Evolutionary conservation across 345 rosid genomes (phyloP).

Genomic region (Conringia planisiliqua): DNA sequence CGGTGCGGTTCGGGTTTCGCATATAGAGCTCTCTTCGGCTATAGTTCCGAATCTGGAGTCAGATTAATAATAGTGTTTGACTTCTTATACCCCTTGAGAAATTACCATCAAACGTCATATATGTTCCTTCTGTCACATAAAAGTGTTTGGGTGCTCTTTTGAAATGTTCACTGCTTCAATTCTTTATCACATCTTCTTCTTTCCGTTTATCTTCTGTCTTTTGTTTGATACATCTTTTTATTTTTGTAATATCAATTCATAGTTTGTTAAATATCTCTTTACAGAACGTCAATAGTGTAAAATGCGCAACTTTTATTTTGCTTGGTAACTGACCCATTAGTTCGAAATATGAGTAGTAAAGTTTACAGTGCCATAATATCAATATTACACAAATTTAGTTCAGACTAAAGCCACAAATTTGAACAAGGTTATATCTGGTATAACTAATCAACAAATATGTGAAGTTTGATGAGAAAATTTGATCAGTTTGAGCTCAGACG

Average conservation of each 20-base stretch:
- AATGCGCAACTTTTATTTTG: background rate
- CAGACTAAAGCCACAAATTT: too few relatives aligned
- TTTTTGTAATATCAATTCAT: background rate
- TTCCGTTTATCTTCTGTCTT: background rate
- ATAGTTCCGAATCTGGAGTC: conserved; percentile 69
- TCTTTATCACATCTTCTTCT: background rate
- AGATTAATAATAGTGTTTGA: conserved; percentile 19
- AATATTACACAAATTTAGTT: too few relatives aligned
- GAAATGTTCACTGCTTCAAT: conserved; percentile 19
- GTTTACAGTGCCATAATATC: too few relatives aligned
- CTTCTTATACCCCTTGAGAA: conserved; percentile 6
- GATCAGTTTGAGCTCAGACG: background rate
- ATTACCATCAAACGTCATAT: conserved; percentile 13
- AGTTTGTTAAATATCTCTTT: background rate
- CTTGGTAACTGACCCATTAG: background rate
- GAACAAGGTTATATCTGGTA: background rate
- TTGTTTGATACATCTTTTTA: background rate
- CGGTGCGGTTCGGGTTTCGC: conserved; percentile 93
- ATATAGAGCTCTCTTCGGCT: conserved; percentile 80
- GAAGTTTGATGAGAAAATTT: background rate
- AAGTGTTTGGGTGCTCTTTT: conserved; percentile 27
- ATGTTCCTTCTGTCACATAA: background rate
- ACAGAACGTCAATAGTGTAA: background rate
- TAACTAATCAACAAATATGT: background rate
- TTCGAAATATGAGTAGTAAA: background rate